These are phyloP conservation scores for Trichoderma koningii DNA, from an alignment of 2,329 filamentous ascomycete genomes.

Conservation along the genomic window DNA sequence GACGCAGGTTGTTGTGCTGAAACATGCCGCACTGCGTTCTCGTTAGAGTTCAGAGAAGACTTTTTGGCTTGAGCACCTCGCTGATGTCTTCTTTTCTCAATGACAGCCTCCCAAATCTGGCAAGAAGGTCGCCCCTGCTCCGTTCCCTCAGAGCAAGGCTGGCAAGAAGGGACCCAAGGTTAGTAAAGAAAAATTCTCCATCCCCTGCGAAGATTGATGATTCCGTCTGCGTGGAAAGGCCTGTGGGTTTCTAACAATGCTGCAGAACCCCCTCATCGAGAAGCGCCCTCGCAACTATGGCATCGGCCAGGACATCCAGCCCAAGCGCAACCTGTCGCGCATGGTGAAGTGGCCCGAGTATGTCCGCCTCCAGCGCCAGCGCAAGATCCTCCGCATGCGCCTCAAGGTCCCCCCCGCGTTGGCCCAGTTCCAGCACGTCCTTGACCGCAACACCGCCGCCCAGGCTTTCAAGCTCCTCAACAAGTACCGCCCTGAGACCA, in stretches of 20 bases:
- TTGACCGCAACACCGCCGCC: slow-evolving; percentile 94
- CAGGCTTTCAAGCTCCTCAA: slow-evolving; percentile 99
- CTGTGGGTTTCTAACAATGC: slow-evolving; percentile 6
- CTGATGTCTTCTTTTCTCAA: slow-evolving; percentile 99
- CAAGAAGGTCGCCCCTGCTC: slow-evolving; percentile 97
- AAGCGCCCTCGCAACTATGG: slow-evolving; percentile 97
- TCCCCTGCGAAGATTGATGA: background rate
- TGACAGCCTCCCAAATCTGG: slow-evolving; percentile 98
- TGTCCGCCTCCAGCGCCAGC: slow-evolving; percentile 92
- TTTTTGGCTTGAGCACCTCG: slow-evolving; percentile 74
- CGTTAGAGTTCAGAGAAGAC: slow-evolving; percentile 94
- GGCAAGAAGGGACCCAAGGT: slow-evolving; percentile 97
- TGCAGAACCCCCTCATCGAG: slow-evolving; percentile 97
- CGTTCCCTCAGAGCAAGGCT: slow-evolving; percentile 94
- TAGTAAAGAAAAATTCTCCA: slow-evolving; percentile 44
- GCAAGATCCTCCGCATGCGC: slow-evolving; percentile 96
- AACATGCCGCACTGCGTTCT: slow-evolving; percentile 61
- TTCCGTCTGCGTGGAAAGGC: background rate
- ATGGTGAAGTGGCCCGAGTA: slow-evolving; percentile 99
- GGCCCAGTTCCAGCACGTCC: slow-evolving; percentile 95
- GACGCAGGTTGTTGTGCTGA: slow-evolving; percentile 53
- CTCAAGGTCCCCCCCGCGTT: slow-evolving; percentile 98
- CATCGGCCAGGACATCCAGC: slow-evolving; percentile 98
- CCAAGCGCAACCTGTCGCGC: slow-evolving; percentile 89
- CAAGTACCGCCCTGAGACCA: slow-evolving; percentile 99